Evolutionary conservation across 768 basidiomycete genomes (phyloP), one percentile per base, ranked within the genome.

Genomic region (Panellus pusillus): DNA sequence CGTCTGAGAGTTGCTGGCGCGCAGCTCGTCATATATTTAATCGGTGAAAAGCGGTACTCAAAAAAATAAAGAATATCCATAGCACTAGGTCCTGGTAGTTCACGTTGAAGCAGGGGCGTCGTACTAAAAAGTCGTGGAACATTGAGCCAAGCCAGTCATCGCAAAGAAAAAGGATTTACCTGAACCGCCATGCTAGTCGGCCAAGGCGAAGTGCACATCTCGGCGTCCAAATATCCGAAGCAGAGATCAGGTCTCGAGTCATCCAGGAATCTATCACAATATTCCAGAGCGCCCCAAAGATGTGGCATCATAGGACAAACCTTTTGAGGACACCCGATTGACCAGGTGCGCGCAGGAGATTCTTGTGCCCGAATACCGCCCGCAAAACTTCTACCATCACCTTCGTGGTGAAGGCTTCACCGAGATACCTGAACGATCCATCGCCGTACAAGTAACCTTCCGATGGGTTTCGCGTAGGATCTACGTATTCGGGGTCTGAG

Each of bases 301-400:
- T 46, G 31, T 44, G 28, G 8, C 35, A 43, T 17, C 42, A 37
- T 38, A 15, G 35, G 41, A 63, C 70, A 49, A 50, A 79, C 81
- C 84, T 74, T 51, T 78, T 78, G 29, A 93, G 79, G 12, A 51
- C 59, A 0, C 91, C 91, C 6, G 87, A 89, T 43, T 78, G 74
- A 1, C 84, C 85, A 1, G 87, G 87, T 4, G 82, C 88, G 43
- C 87, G 84, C 32, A 78, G 74, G 41, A 92, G 58, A 45, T 82
- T 82, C 20, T 77, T 70, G 39, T 80, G 74, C 32, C 75, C 75
- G 55, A 84, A 84, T 19, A 92, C 70, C 4, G 79, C 84, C 17
- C 82, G 82, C n/a, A 92, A 69, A 14, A 83, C 79, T 61, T 86
- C 78, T 19, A 74, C 71, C 57, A 87, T 71, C 49, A 84, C 77